phyloP scores from a whole-genome alignment of 805 yeast species.

The Lipomyces sp. region DNA sequence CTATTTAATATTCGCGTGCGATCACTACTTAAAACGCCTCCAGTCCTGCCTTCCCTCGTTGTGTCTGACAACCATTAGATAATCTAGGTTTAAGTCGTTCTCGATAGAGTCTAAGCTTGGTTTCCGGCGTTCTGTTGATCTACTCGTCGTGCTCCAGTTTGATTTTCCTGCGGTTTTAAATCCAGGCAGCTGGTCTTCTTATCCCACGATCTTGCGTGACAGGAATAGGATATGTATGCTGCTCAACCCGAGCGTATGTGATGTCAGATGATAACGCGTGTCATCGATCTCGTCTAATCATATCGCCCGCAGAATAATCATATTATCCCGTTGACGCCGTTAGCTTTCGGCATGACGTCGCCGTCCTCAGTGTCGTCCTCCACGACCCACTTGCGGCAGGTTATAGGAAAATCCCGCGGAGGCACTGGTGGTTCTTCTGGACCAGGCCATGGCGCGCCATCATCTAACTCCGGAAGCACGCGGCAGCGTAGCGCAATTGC shows the following conservation, averaged over 20 bases:
- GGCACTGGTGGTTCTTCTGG: not conserved
- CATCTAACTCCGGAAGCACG: slow-evolving; percentile 8
- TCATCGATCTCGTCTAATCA: not conserved
- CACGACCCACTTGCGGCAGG: slow-evolving; percentile 10
- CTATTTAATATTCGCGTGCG: not conserved
- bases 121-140: not conserved
- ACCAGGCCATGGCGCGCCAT: not conserved
- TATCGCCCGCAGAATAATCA: not conserved
- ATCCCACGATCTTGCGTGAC: not conserved
- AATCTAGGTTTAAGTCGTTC: not conserved
- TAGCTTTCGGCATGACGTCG: slow-evolving; percentile 16
- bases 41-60: not conserved
- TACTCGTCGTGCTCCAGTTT: not conserved
- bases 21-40: not conserved
- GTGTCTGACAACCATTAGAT: slow-evolving; percentile 3
- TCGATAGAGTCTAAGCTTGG: not conserved
- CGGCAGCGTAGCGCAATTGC: slow-evolving; percentile 45
- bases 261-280: not conserved
- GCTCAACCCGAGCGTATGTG: slow-evolving; percentile 2
- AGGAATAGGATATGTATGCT: not conserved
- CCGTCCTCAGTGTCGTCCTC: slow-evolving; percentile 15
- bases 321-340: not conserved
- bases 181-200: too few species aligned
- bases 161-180: too few species aligned
- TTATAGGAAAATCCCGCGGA: not conserved